phyloP scores from a whole-genome alignment of 1,284 basidiomycete species.

The Coniferiporia weirii region DNA sequence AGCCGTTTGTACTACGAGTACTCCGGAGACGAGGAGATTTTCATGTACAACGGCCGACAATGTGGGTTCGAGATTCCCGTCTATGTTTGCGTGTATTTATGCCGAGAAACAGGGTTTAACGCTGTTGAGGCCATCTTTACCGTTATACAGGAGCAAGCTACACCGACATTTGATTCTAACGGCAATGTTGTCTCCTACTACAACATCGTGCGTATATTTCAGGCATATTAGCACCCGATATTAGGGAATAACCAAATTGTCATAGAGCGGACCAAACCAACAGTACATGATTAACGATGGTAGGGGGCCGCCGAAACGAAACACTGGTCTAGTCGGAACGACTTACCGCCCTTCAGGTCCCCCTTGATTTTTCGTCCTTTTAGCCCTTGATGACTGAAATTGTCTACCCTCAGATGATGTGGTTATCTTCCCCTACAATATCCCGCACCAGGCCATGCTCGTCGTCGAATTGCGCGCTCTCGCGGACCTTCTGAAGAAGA shows the following conservation, averaged over 20 bases:
- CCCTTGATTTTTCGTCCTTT: neutral
- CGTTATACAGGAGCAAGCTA: constrained; percentile 25
- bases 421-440: constrained; percentile 9
- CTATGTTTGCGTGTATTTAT: neutral
- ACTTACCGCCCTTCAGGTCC: constrained; percentile 8
- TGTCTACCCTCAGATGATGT: constrained; percentile 1
- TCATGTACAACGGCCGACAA: constrained; percentile 21
- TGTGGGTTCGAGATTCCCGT: neutral
- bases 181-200: constrained; percentile 1
- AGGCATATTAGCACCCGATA: neutral
- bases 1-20: constrained; percentile 22
- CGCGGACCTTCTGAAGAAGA: constrained; percentile 16
- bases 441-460: constrained; percentile 20
- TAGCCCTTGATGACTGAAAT: neutral
- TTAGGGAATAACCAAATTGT: neutral
- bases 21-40: constrained; percentile 19
- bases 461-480: constrained; percentile 22
- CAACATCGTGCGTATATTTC: neutral
- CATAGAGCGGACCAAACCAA: constrained; percentile 10
- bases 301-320: constrained; percentile 3
- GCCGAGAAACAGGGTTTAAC: constrained; percentile 15
- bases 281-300: constrained; percentile 6
- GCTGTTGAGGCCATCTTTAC: constrained; percentile 23
- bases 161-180: constrained; percentile 22
- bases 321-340: constrained; percentile 9